Evolutionary conservation across 345 rosid species (phyloP).

Genomic region (Salix purpurea): DNA sequence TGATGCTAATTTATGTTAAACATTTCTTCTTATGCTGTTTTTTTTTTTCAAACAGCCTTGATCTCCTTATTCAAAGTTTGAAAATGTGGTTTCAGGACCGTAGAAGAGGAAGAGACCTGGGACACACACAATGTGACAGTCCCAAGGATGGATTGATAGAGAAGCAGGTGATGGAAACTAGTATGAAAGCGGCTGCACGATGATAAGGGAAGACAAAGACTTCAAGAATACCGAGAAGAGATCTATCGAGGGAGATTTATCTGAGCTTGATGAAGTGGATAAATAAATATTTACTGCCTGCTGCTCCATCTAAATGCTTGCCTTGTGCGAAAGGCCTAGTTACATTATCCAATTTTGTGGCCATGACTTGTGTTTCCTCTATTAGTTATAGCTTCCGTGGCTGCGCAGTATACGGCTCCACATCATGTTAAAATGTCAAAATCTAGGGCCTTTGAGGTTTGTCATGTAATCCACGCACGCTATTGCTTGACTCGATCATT

Average conservation of each 20-base stretch:
- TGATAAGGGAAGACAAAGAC: conserved; percentile 19
- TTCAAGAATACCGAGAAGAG: conserved; percentile 20
- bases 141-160: conserved; percentile 13
- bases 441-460: not conserved
- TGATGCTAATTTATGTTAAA: not conserved
- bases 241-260: not conserved
- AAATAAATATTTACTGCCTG: conserved; percentile 6
- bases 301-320: conserved; percentile 6
- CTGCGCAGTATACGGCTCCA: not conserved
- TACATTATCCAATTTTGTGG: not conserved
- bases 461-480: conserved; percentile 4
- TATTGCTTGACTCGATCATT: not conserved
- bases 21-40: too few relatives aligned
- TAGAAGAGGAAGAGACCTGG: conserved; percentile 36
- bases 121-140: conserved; percentile 3
- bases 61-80: not conserved
- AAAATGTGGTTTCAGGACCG: conserved; percentile 34
- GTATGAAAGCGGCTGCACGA: conserved; percentile 1
- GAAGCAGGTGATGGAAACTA: conserved; percentile 16
- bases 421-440: not conserved
- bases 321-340: not conserved
- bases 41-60: not conserved
- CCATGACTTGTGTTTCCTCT: not conserved
- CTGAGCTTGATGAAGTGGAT: conserved; percentile 11
- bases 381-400: not conserved